These are phyloP conservation scores for Malus sylvestris DNA, from an alignment of 306 rosid genomes.

Conservation along the genomic window DNA sequence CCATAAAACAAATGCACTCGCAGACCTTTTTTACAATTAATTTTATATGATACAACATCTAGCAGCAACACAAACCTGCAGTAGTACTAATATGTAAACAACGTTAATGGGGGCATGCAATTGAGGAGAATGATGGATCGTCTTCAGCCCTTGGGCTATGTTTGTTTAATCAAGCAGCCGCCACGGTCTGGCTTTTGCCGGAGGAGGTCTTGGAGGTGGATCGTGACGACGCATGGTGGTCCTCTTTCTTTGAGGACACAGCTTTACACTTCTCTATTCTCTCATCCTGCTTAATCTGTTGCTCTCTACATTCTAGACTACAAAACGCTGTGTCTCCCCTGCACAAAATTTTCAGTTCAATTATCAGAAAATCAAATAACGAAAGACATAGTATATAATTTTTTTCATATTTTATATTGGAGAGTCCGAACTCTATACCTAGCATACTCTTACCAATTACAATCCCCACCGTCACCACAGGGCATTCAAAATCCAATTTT, in stretches of 20 bases:
- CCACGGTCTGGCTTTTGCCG: slow-evolving; percentile 29
- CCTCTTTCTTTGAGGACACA: slow-evolving; percentile 16
- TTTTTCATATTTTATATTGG: too few species aligned
- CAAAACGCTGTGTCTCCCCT: slow-evolving; percentile 97
- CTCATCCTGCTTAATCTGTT: slow-evolving; percentile 62
- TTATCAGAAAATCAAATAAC: not conserved
- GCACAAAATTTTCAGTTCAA: not conserved
- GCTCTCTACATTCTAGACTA: slow-evolving; percentile 82
- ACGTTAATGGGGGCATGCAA: not conserved
- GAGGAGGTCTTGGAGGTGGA: slow-evolving; percentile 17
- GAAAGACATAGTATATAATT: not conserved
- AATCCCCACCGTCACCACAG: too few species aligned
- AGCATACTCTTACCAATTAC: too few species aligned
- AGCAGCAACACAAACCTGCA: not conserved
- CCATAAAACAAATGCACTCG: slow-evolving; percentile 2
- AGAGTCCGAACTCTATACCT: too few species aligned
- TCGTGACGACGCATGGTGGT: slow-evolving; percentile 22
- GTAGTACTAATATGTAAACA: not conserved
- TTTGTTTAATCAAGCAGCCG: slow-evolving; percentile 23
- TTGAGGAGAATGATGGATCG: not conserved
- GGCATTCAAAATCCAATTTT: too few species aligned
- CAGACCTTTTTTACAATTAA: slow-evolving; percentile 6
- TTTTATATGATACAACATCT: not conserved
- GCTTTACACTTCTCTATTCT: slow-evolving; percentile 37
- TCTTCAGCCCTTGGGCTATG: not conserved